A percentile compares a stretch with the other conserved stretches of the same genome.
Conservation (phyloP, 208 protist genomes). For the Willaertia magna region DNA sequence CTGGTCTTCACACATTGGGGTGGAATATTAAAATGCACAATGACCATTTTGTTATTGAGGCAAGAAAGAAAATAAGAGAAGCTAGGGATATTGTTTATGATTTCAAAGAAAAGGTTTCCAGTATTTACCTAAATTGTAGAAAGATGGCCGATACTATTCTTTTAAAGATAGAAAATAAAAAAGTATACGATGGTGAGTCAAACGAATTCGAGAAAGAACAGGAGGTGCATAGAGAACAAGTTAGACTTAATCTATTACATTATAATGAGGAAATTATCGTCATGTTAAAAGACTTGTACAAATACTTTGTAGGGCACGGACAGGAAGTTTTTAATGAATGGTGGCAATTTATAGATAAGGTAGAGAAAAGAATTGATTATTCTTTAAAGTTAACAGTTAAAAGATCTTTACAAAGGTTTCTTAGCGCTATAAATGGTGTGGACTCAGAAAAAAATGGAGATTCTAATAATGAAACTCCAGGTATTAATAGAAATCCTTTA, state of each 20-base stretch:
- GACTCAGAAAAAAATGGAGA: slow-evolving; percentile 62
- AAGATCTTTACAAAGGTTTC: slow-evolving; percentile 72
- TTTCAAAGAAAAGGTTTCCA: slow-evolving; percentile 72
- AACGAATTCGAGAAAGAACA: slow-evolving; percentile 69
- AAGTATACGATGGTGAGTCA: slow-evolving; percentile 56
- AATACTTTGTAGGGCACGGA: slow-evolving; percentile 64
- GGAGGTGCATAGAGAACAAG: slow-evolving; percentile 48
- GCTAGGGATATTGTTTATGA: slow-evolving; percentile 73
- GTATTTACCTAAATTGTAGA: slow-evolving; percentile 68
- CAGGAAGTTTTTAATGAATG: slow-evolving; percentile 68
- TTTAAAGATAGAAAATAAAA: slow-evolving; percentile 81
- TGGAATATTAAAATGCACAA: slow-evolving; percentile 83
- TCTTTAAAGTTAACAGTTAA: slow-evolving; percentile 82
- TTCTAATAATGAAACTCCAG: slow-evolving; percentile 19
- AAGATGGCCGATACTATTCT: slow-evolving; percentile 74
- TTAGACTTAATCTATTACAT: slow-evolving; percentile 52
- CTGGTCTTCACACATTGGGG: slow-evolving; percentile 75
- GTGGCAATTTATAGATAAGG: slow-evolving; percentile 66
- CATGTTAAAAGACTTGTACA: slow-evolving; percentile 59
- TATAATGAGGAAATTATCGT: slow-evolving; percentile 64
- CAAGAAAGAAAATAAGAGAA: slow-evolving; percentile 57
- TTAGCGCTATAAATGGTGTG: slow-evolving; percentile 69
- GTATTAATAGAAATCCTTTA: slow-evolving; percentile 42
- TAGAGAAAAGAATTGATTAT: slow-evolving; percentile 82
- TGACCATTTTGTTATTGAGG: slow-evolving; percentile 84